A percentile compares a stretch with the other conserved stretches of the same genome.
phyloP scores from a whole-genome alignment of 2,329 filamentous ascomycete species.

The Aspergillus latus region DNA sequence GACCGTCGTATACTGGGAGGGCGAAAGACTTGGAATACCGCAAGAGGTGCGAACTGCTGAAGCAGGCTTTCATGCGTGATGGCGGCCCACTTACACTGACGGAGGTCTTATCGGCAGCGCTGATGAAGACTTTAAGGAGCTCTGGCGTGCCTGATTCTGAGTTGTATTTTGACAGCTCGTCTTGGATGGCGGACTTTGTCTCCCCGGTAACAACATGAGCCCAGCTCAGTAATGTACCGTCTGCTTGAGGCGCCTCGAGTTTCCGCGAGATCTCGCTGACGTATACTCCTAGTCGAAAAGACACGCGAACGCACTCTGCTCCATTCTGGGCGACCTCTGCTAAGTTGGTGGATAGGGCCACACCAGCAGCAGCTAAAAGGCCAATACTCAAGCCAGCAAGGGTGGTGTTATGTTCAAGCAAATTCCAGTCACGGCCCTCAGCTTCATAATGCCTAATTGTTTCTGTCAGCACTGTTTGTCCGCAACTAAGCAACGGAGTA shows the following conservation, averaged over 20 bases:
- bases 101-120: constrained; percentile 20
- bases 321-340: constrained; percentile 44
- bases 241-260: constrained; percentile 38
- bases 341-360: constrained; percentile 43
- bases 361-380: constrained; percentile 44
- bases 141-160: constrained; percentile 12
- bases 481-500: not conserved
- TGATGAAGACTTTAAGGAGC: constrained; percentile 24
- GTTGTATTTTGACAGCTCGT: constrained; percentile 13
- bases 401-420: constrained; percentile 25
- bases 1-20: constrained; percentile 25
- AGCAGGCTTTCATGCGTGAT: constrained; percentile 20
- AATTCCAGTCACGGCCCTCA: constrained; percentile 23
- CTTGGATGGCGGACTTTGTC: constrained; percentile 9
- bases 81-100: constrained; percentile 28
- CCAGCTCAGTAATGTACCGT: constrained; percentile 15
- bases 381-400: constrained; percentile 50
- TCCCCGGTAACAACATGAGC: constrained; percentile 14
- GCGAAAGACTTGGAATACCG: constrained; percentile 20
- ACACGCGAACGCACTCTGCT: constrained; percentile 43
- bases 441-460: constrained; percentile 30
- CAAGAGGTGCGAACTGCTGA: constrained; percentile 17
- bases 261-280: constrained; percentile 24
- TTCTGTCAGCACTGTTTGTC: not conserved
- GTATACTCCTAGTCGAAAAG: constrained; percentile 47